These are phyloP conservation scores for Neostapfia colusana DNA, from an alignment of 176 grass and related monocot genomes.

Conservation along the genomic window DNA sequence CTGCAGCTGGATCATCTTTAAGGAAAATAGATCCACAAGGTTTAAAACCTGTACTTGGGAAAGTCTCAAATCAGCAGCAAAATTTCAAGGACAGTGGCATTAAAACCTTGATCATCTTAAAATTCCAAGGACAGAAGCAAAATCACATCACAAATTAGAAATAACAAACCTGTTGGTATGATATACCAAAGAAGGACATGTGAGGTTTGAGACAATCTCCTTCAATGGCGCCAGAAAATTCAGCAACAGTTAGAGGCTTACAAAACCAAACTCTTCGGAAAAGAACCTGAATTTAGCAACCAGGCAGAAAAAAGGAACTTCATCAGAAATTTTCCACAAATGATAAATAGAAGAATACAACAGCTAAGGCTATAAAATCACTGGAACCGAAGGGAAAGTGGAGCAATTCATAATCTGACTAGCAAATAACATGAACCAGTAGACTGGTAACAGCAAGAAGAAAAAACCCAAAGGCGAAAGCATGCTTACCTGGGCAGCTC, in stretches of 20 bases:
- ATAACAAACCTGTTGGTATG: constrained; percentile 51
- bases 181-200: constrained; percentile 59
- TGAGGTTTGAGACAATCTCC: constrained; percentile 40
- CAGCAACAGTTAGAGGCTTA: constrained; percentile 55
- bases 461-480: constrained; percentile 19
- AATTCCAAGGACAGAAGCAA: constrained; percentile 13
- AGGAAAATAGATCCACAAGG: constrained; percentile 56
- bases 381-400: not conserved
- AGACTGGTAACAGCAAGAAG: constrained; percentile 19
- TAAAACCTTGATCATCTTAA: not conserved
- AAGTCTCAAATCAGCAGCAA: constrained; percentile 45
- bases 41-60: constrained; percentile 51
- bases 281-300: constrained; percentile 47
- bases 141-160: constrained; percentile 26
- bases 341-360: not conserved
- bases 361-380: not conserved
- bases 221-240: constrained; percentile 49
- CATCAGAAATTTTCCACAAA: constrained; percentile 14
- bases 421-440: constrained; percentile 28
- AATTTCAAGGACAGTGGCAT: constrained; percentile 1
- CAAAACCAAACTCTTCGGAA: constrained; percentile 72
- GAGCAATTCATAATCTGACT: constrained; percentile 8
- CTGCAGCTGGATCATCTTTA: constrained; percentile 50
- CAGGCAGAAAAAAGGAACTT: constrained; percentile 18
- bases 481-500: constrained; percentile 49